Conservation (phyloP, 2,329 filamentous ascomycete genomes). For the Teratosphaeria zuluensis region DNA sequence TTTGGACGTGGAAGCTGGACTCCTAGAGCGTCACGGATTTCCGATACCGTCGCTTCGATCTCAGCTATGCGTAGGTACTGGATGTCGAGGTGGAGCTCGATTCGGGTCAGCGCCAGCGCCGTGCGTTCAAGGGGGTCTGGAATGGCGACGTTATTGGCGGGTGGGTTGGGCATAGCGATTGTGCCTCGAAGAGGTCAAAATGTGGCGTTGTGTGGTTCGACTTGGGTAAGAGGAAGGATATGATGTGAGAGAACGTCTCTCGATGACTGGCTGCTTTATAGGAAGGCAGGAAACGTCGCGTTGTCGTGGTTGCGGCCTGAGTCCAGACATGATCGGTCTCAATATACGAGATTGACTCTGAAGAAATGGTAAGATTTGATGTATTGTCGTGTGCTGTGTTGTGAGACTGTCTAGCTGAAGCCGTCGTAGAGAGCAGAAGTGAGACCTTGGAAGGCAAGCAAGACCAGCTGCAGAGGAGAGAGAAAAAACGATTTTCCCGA, state of each 20-base stretch:
- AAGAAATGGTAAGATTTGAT: background rate
- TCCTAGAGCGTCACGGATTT: background rate
- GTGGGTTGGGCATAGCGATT: background rate
- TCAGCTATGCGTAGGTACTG: background rate
- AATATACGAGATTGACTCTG: background rate
- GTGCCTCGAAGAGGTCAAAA: background rate
- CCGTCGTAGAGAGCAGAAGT: background rate
- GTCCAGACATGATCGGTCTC: background rate
- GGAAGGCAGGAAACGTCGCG: background rate
- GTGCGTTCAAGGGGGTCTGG: background rate
- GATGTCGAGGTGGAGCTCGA: background rate
- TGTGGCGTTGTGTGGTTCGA: background rate
- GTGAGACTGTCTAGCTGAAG: background rate
- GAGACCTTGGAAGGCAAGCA: background rate
- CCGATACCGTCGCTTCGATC: background rate
- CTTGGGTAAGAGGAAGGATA: background rate
- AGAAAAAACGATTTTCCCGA: background rate
- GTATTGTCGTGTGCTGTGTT: background rate
- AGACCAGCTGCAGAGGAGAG: background rate
- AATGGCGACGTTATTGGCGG: background rate
- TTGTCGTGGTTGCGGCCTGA: background rate
- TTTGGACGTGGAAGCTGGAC: background rate
- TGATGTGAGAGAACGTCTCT: background rate
- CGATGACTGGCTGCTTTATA: background rate
- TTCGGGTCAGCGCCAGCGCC: background rate